Percentiles rank a stretch among this genome's conserved stretches.
Evolutionary conservation across 768 basidiomycete genomes (phyloP).

Genomic region (Boletus tylopilopsis): DNA sequence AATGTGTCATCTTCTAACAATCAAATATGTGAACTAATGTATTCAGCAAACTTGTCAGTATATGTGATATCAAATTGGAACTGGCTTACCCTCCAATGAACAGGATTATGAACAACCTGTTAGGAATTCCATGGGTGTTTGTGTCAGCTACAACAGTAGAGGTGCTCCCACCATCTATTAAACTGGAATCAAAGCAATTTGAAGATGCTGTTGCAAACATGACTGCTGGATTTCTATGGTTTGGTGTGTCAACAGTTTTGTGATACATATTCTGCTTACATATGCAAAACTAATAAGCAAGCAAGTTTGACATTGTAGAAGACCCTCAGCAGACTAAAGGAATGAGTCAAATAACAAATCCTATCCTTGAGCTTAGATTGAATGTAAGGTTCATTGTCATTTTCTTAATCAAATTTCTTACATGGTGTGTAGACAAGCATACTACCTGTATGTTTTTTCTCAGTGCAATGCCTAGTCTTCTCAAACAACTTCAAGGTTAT

Average conservation of each 20-base stretch:
- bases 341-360: not conserved
- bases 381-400: not conserved
- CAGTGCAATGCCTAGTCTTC: not conserved
- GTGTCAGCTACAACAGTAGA: not conserved
- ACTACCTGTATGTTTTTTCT: not conserved
- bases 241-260: not conserved
- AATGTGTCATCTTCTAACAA: not conserved
- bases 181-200: not conserved
- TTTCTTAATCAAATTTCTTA: not conserved
- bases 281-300: not conserved
- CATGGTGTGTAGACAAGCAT: not conserved
- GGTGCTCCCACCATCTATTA: too few relatives aligned
- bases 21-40: not conserved
- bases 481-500: not conserved
- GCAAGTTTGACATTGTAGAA: not conserved
- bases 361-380: not conserved
- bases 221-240: conserved; percentile 4
- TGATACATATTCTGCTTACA: too few relatives aligned
- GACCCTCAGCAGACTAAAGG: not conserved
- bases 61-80: not conserved
- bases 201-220: conserved; percentile 2
- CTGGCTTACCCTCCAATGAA: too few relatives aligned
- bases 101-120: too few relatives aligned
- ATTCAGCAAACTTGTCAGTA: not conserved
- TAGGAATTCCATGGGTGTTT: too few relatives aligned